Evolutionary conservation across 331 rosid species (phyloP), one percentile per base, ranked within the genome.

Genomic region (Erythrophleum ivorense): DNA sequence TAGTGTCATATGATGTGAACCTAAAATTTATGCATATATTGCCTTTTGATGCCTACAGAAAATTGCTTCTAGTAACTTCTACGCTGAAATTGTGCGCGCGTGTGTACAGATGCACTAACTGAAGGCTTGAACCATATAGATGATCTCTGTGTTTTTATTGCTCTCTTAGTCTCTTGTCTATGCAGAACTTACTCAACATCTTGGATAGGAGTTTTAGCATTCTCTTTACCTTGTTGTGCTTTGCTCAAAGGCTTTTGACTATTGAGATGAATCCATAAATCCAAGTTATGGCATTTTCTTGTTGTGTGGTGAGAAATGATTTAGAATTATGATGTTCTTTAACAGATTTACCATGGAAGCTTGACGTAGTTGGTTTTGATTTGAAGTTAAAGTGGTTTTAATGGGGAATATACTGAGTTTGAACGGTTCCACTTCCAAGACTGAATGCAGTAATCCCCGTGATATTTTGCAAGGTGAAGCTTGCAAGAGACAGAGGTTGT

Each of bases 391-490:
- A 53, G 84, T 77, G 75, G 79, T 58, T 78, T 78, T 69, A 38
- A 90, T 95, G 98, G 98, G 98, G 74, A 88, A 84, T 71, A 71
- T 88, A 71, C 68, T 91, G 78, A 84, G 90, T 87, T 80, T 80
- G 79, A 87, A 84, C 57, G 75, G 73, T 60, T 66, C 91, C 71
- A 71, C 74, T 60, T 70, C 90, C 40, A 86, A 80, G 86, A 68
- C 87, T 21, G 65, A 79, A 81, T 54, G 45, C 58, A 75, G 49
- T 0, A 83, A 78, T 40, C 58, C 86, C 5, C 69, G 53, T 68
- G 90, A 88, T 43, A 73, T 78, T 78, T 78, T 83, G 41, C 92
- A 54, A 34, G 80, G 80, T 64, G 86, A 90, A 67, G 65, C 88
- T 53, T 86, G 94, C 89, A 93, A 95, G 89, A 87, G 91, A 80